Conservation (phyloP, 169 alveolate genomes). For the Cryptosporidium parvum region DNA sequence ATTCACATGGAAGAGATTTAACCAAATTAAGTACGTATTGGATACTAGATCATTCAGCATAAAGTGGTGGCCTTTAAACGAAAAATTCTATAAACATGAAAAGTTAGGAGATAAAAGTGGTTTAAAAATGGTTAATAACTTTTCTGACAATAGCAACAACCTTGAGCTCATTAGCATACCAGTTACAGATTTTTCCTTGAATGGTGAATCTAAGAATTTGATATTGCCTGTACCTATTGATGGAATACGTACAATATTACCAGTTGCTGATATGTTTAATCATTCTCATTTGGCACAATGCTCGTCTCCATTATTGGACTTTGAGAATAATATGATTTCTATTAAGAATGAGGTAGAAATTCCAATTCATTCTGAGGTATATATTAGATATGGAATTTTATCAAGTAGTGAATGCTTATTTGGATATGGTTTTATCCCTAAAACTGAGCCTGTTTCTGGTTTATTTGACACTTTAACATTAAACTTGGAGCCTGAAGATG, state of each 20-base stretch:
- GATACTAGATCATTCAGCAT: constrained; percentile 72
- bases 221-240: constrained; percentile 48
- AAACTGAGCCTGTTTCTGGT: constrained; percentile 35
- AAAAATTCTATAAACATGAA: not conserved
- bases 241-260: constrained; percentile 47
- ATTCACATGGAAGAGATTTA: constrained; percentile 57
- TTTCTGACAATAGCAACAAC: not conserved
- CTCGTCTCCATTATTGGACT: constrained; percentile 49
- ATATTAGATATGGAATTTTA: constrained; percentile 54
- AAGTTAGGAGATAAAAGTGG: not conserved
- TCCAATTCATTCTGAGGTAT: constrained; percentile 19
- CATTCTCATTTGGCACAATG: constrained; percentile 68
- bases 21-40: constrained; percentile 24
- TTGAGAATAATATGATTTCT: constrained; percentile 4
- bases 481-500: constrained; percentile 68
- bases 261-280: constrained; percentile 71
- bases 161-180: constrained; percentile 34
- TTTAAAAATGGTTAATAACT: not conserved
- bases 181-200: constrained; percentile 26
- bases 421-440: constrained; percentile 66
- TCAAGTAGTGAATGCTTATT: constrained; percentile 42
- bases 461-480: constrained; percentile 62
- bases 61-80: constrained; percentile 58
- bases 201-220: not conserved
- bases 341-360: constrained; percentile 57